Evolutionary conservation across 2,329 filamentous ascomycete species (phyloP).

Genomic region (Fusarium piperis): DNA sequence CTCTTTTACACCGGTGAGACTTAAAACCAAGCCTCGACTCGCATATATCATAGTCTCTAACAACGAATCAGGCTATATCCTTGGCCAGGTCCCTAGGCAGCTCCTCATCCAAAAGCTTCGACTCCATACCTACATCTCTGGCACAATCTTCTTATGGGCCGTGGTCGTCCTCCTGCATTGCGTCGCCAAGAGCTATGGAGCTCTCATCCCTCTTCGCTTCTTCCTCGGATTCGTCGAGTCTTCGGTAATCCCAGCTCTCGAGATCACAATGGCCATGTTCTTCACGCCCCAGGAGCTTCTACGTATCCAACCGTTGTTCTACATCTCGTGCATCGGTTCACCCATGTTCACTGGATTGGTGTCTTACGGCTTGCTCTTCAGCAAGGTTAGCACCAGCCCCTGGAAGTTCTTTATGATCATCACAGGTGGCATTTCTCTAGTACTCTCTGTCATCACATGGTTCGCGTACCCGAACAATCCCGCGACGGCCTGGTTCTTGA

Average conservation of each 20-base stretch:
- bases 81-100: background rate
- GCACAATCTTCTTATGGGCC: background rate
- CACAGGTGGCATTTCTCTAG: conserved; percentile 21
- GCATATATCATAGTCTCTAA: background rate
- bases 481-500: conserved; percentile 35
- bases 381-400: conserved; percentile 7
- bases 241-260: background rate
- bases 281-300: conserved; percentile 23
- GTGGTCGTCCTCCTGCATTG: background rate
- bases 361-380: conserved; percentile 25
- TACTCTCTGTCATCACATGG: conserved; percentile 20
- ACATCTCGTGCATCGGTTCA: conserved; percentile 24
- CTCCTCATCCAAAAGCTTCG: background rate
- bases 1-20: background rate
- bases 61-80: background rate
- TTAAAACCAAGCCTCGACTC: background rate
- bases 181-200: background rate
- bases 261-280: background rate
- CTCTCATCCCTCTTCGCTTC: background rate
- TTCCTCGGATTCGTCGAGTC: background rate
- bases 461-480: conserved; percentile 27
- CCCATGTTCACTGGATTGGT: conserved; percentile 28
- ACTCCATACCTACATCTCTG: background rate
- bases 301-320: conserved; percentile 23
- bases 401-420: conserved; percentile 33